phyloP scores from a whole-genome alignment of 2,329 filamentous ascomycete genomes.

The Sporothrix pseudoabietina region DNA sequence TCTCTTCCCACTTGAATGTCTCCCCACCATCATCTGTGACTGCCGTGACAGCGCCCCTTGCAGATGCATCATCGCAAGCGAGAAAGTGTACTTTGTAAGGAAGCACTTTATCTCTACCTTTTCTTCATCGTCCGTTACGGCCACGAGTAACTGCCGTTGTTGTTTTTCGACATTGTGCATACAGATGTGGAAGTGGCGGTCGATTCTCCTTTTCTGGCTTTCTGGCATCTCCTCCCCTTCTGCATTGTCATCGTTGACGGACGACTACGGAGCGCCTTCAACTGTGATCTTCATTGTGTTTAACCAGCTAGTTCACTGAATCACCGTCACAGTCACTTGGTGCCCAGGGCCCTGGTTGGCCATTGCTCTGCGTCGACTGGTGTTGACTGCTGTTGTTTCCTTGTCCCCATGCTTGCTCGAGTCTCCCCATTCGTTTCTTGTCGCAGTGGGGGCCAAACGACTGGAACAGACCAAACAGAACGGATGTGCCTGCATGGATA shows the following conservation, averaged over 20 bases:
- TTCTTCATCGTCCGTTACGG: background rate
- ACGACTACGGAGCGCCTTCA: background rate
- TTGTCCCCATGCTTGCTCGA: background rate
- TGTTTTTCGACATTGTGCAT: background rate
- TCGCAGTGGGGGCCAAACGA: conserved; percentile 7
- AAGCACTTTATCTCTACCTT: background rate
- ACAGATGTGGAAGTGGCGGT: background rate
- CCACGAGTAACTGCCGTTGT: background rate
- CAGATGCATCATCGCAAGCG: conserved; percentile 20
- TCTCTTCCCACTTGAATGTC: background rate
- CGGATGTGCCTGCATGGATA: background rate
- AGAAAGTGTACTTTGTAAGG: background rate
- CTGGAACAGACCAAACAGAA: background rate
- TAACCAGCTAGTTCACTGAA: background rate
- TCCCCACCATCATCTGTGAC: background rate
- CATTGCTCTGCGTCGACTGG: background rate
- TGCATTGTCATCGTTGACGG: background rate
- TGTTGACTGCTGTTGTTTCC: background rate
- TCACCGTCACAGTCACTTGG: conserved; percentile 12
- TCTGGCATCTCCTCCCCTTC: too few relatives aligned
- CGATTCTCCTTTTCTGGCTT: background rate
- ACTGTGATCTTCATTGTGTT: background rate
- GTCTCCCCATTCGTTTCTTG: background rate
- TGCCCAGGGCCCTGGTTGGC: background rate
- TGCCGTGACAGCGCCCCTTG: conserved; percentile 23